These are phyloP conservation scores for Cyphellophora attinorum DNA, from an alignment of 2,329 filamentous ascomycete species.

Conservation along the genomic window DNA sequence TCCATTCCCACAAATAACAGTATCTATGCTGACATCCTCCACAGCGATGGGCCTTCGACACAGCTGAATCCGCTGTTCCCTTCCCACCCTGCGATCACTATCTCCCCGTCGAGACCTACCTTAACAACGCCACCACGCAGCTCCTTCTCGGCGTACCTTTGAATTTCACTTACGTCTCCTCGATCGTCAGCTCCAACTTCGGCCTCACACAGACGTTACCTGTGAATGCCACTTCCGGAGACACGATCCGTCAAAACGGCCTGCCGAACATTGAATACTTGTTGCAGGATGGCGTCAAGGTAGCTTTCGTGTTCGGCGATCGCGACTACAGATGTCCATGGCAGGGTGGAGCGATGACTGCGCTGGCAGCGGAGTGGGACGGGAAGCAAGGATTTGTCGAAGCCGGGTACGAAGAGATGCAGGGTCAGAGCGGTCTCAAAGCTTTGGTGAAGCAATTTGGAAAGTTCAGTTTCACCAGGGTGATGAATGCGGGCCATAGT, in stretches of 20 bases:
- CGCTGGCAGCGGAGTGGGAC: constrained; percentile 39
- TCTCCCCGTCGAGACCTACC: constrained; percentile 38
- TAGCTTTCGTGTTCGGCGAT: constrained; percentile 44
- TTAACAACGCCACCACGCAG: constrained; percentile 50
- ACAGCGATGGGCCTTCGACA: no score
- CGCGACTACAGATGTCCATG: constrained; percentile 47
- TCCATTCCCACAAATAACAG: no score
- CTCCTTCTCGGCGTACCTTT: constrained; percentile 49
- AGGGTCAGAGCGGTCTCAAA: constrained; percentile 31
- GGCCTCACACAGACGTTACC: constrained; percentile 22
- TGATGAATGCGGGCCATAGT: constrained; percentile 39
- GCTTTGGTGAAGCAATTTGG: constrained; percentile 35
- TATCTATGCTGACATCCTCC: no score
- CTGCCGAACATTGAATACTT: constrained; percentile 33
- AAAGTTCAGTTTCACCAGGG: constrained; percentile 39
- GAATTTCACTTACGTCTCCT: constrained; percentile 44
- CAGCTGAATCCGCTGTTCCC: no score
- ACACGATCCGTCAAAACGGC: constrained; percentile 22
- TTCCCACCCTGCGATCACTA: no score
- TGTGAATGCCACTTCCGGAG: constrained; percentile 17
- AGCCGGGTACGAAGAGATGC: constrained; percentile 41
- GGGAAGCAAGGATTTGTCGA: constrained; percentile 33
- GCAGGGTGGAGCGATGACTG: constrained; percentile 46
- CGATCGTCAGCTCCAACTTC: constrained; percentile 39
- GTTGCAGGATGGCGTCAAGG: constrained; percentile 40